A percentile compares a stretch with the other conserved stretches of the same genome.
phyloP scores from a whole-genome alignment of 257 asterid genomes.

The Lycium ferocissimum region DNA sequence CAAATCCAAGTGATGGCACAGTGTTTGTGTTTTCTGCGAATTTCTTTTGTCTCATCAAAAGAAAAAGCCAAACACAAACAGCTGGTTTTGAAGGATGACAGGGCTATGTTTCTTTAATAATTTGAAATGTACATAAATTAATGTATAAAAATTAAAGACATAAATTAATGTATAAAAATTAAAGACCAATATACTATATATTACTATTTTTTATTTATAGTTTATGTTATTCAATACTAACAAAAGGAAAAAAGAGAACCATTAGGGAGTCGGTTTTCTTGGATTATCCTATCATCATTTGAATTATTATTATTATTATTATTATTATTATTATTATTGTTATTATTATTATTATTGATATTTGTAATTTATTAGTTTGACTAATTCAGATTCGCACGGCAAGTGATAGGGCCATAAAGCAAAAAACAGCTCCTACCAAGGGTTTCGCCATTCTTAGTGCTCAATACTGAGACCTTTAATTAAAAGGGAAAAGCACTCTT shows the following conservation, averaged over 20 bases:
- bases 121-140: not conserved
- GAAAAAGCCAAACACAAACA: slow-evolving; percentile 43
- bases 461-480: not conserved
- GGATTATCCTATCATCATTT: not conserved
- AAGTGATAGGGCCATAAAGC: too few relatives aligned
- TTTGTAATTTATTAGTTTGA: not conserved
- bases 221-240: not conserved
- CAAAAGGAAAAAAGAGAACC: not conserved
- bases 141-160: not conserved
- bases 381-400: not conserved
- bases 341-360: not conserved
- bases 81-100: slow-evolving; percentile 37
- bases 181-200: not conserved
- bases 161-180: not conserved
- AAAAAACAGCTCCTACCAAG: not conserved
- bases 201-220: not conserved
- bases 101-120: slow-evolving; percentile 11
- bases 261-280: not conserved
- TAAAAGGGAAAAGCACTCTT: too few relatives aligned
- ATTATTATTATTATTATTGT: too few relatives aligned
- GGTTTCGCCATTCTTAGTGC: not conserved
- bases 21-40: slow-evolving; percentile 21
- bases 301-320: not conserved
- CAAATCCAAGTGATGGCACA: slow-evolving; percentile 41
- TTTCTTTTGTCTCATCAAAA: slow-evolving; percentile 32